Conservation (phyloP, 2,329 filamentous ascomycete genomes). For the Chaetomiaceae sp. region DNA sequence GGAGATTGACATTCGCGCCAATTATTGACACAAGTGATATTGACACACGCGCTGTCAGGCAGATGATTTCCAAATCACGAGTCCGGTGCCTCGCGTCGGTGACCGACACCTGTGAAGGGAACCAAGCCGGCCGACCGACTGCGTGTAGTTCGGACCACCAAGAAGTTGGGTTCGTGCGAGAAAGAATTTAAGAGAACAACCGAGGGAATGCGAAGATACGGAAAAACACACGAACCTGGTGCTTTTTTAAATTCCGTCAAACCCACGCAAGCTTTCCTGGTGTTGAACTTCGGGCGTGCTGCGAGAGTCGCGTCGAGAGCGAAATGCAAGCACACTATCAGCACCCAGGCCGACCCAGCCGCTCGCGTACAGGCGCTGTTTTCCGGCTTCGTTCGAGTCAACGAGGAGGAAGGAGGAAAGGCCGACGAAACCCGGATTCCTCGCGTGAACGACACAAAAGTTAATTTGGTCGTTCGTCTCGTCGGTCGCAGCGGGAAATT, state of each 20-base stretch:
- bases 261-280: constrained; percentile 13
- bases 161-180: no score
- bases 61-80: no score
- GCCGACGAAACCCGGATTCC: constrained; percentile 25
- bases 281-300: constrained; percentile 14
- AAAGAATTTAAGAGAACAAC: no score
- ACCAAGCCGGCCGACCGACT: no score
- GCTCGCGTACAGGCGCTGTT: constrained; percentile 16
- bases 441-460: constrained; percentile 33
- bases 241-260: constrained; percentile 8
- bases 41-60: no score
- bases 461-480: constrained; percentile 33
- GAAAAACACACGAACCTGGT: constrained; percentile 22
- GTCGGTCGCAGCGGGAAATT: constrained; percentile 21
- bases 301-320: constrained; percentile 12
- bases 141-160: no score
- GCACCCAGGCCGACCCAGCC: constrained; percentile 21
- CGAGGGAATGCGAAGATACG: no score
- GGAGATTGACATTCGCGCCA: no score
- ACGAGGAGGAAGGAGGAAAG: no score
- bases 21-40: no score
- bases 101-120: no score
- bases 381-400: constrained; percentile 18
- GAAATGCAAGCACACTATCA: constrained; percentile 15
- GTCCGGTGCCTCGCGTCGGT: no score